phyloP scores from a whole-genome alignment of 768 basidiomycete species.

The Calvatia gigantea region DNA sequence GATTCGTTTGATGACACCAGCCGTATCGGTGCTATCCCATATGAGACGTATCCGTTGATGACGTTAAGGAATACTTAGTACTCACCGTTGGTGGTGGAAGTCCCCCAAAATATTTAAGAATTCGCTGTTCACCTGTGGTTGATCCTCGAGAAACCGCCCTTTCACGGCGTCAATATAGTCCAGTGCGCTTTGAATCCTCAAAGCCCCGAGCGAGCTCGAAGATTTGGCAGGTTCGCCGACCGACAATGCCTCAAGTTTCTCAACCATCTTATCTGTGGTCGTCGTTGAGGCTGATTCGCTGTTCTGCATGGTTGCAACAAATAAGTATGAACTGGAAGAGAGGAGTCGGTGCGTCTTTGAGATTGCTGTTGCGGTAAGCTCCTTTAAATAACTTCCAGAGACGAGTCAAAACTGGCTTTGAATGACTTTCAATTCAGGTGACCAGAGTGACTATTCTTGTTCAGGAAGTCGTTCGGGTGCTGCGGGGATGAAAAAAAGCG shows the following conservation, averaged over 20 bases:
- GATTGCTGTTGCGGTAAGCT: background rate
- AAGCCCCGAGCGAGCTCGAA: background rate
- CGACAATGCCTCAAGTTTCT: background rate
- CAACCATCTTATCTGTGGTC: background rate
- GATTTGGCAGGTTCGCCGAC: background rate
- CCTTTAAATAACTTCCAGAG: too few species aligned
- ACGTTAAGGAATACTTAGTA: background rate
- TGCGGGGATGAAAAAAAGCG: background rate
- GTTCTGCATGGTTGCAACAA: background rate
- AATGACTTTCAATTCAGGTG: background rate
- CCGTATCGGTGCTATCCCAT: slow-evolving; percentile 64
- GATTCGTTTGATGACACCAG: slow-evolving; percentile 75
- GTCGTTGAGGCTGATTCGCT: background rate
- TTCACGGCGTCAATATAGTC: slow-evolving; percentile 71
- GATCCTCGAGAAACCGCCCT: slow-evolving; percentile 53
- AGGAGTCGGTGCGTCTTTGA: background rate
- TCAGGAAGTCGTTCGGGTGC: background rate
- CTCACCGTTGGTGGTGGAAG: slow-evolving; percentile 69
- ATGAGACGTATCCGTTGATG: background rate
- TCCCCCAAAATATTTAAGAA: slow-evolving; percentile 79
- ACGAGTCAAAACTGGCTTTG: too few species aligned
- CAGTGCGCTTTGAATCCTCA: slow-evolving; percentile 43
- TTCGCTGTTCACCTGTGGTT: slow-evolving; percentile 67
- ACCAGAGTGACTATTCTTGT: background rate
- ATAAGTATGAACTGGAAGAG: background rate